Evolutionary conservation across 768 basidiomycete genomes (phyloP), one percentile per base, ranked within the genome.

Genomic region (Ephemerocybe angulata): DNA sequence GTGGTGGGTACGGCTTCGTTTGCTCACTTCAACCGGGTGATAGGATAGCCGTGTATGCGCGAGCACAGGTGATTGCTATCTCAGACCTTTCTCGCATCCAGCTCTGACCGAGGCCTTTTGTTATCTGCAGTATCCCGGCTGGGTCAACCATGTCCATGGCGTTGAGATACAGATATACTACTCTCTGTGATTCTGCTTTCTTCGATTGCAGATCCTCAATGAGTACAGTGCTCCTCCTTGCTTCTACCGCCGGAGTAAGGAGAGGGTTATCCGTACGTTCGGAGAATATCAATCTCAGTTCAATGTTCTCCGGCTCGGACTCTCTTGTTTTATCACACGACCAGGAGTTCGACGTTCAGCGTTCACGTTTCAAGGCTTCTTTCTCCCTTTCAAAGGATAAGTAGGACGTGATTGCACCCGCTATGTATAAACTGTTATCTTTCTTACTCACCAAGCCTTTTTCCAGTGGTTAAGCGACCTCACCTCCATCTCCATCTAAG

Each of bases 111-210:
- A 33, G 25, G 2, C 35, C 35, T 52, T 35, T 33, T 30, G 25
- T 54, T 11, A 31, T 33, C 29, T 12, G 3, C 48, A 71, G 70
- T 68, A 59, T 55, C 68, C 66, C 35, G 64, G 66, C 3, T 71
- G 68, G 70, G 54, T 28, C 15, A 70, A 70, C 52, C 42, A 62
- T 11, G 59, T 71, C 5, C 25, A 49, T 19, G 47, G 46, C 13
- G 64, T 62, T 17, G 60, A 63, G 40, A 56, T 71, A 15, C 61
- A 67, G 35, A 57, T 71, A 7, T 65, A 62, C 30, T 70, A 66
- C 50, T 62, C 64, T 4, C 40, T 62, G 1, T 68, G 43, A 60
- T 2, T 28, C 19, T n/a, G 17, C 10, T 24, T 38, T n/a, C 51
- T 21, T 30, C 21, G 11, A n/a, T n/a, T 29, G n/a, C 22, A 27